Evolutionary conservation across 2,329 filamentous ascomycete species (phyloP).

Genomic region (Exophiala sp.): DNA sequence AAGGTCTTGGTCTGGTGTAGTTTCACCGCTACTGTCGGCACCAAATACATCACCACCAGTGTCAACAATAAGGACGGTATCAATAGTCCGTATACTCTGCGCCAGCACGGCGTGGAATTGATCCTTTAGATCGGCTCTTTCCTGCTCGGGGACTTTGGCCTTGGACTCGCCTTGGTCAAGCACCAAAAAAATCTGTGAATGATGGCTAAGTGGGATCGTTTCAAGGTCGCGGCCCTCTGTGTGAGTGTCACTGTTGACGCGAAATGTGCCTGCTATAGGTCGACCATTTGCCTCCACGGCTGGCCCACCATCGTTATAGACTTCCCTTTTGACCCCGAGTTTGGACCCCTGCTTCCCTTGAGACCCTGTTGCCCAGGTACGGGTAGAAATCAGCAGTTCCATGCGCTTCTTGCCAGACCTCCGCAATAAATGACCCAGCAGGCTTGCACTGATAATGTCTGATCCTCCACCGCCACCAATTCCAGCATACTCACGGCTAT

Average conservation of each 20-base stretch:
- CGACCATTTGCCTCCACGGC: constrained; percentile 10
- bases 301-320: constrained; percentile 25
- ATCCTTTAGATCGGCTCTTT: constrained; percentile 19
- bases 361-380: constrained; percentile 26
- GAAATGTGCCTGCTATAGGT: constrained; percentile 23
- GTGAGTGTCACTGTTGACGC: constrained; percentile 17
- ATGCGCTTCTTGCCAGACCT: constrained; percentile 16
- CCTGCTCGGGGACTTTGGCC: constrained; percentile 16
- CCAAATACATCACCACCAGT: constrained; percentile 29
- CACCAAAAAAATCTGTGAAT: constrained; percentile 25
- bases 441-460: constrained; percentile 27
- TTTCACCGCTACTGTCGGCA: constrained; percentile 10
- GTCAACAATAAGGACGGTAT: constrained; percentile 26
- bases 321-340: constrained; percentile 26
- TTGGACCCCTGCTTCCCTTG: constrained; percentile 25
- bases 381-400: constrained; percentile 25
- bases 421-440: constrained; percentile 23
- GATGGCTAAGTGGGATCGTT: constrained; percentile 21
- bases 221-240: constrained; percentile 27
- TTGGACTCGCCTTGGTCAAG: constrained; percentile 25
- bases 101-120: constrained; percentile 23
- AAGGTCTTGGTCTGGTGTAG: constrained; percentile 26
- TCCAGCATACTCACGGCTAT: constrained; percentile 19
- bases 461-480: constrained; percentile 28
- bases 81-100: constrained; percentile 8